Evolutionary conservation across 2,329 filamentous ascomycete species (phyloP).

Genomic region (Ciborinia camelliae): DNA sequence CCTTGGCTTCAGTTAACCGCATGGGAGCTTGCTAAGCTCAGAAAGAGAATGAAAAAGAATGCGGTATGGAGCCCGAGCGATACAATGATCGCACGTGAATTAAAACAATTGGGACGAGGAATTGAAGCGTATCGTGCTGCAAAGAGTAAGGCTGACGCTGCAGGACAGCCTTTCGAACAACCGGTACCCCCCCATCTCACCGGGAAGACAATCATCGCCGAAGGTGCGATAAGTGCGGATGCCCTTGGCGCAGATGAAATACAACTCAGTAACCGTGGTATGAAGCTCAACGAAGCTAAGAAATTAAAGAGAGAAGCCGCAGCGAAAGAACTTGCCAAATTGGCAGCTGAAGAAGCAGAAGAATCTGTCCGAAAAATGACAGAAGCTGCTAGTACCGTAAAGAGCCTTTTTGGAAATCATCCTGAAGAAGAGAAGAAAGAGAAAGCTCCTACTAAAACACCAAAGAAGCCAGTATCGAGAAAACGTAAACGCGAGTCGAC

Average conservation of each 20-base stretch:
- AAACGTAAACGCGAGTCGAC: conserved; percentile 37
- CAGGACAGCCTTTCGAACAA: conserved; percentile 59
- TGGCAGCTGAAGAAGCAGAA: conserved; percentile 60
- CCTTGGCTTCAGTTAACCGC: conserved; percentile 65
- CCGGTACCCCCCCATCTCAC: conserved; percentile 35
- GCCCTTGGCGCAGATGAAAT: conserved; percentile 56
- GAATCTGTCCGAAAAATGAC: conserved; percentile 53
- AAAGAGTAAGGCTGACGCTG: conserved; percentile 61
- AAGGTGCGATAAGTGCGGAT: conserved; percentile 55
- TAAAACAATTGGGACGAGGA: conserved; percentile 67
- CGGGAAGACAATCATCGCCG: conserved; percentile 48
- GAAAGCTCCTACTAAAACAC: conserved; percentile 26
- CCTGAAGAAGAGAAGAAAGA: conserved; percentile 22
- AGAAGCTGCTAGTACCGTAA: conserved; percentile 47
- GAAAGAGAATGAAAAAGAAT: conserved; percentile 91
- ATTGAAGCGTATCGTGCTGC: conserved; percentile 60
- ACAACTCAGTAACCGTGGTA: conserved; percentile 66
- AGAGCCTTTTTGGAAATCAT: conserved; percentile 39
- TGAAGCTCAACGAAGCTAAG: conserved; percentile 77
- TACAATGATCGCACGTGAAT: conserved; percentile 79
- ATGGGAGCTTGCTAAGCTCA: conserved; percentile 63
- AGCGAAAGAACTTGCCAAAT: conserved; percentile 60
- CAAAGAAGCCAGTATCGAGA: conserved; percentile 28
- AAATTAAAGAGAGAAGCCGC: conserved; percentile 75
- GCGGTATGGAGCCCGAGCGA: conserved; percentile 80